These are phyloP conservation scores for Diaporthe sp. DNA, from an alignment of 2,329 filamentous ascomycete genomes.

Conservation along the genomic window DNA sequence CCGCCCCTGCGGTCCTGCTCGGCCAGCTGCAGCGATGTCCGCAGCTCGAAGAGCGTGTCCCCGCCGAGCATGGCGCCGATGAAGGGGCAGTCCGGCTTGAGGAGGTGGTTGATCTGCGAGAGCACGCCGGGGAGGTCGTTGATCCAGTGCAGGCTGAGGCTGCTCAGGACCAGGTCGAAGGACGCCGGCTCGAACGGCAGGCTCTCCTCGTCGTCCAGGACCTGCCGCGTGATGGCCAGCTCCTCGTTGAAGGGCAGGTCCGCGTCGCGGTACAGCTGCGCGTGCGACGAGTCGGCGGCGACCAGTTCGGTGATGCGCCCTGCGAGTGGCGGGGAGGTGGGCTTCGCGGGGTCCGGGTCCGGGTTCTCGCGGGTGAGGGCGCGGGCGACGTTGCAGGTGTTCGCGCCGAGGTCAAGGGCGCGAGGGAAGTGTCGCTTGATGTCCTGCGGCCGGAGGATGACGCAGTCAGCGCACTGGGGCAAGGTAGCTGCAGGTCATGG, in stretches of 20 bases:
- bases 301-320: constrained; percentile 80
- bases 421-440: constrained; percentile 90
- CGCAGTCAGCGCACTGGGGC: background rate
- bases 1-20: constrained; percentile 93
- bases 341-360: constrained; percentile 69
- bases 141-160: constrained; percentile 94
- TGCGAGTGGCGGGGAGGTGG: constrained; percentile 76
- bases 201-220: constrained; percentile 80
- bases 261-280: constrained; percentile 85
- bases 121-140: constrained; percentile 93
- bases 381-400: constrained; percentile 93
- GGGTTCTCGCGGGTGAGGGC: constrained; percentile 81
- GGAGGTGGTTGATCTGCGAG: constrained; percentile 84
- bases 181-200: constrained; percentile 81
- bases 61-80: constrained; percentile 97
- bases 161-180: constrained; percentile 93
- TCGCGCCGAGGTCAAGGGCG: constrained; percentile 93
- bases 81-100: constrained; percentile 93
- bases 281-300: constrained; percentile 84
- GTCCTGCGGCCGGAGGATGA: constrained; percentile 67
- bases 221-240: constrained; percentile 79
- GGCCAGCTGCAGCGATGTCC: constrained; percentile 92
- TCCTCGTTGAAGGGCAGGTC: constrained; percentile 80
- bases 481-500: background rate
- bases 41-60: constrained; percentile 92